Percentiles rank a stretch among this genome's conserved stretches.
Conservation (phyloP, 768 basidiomycete species). For the Macrolepiota dolichaula region DNA sequence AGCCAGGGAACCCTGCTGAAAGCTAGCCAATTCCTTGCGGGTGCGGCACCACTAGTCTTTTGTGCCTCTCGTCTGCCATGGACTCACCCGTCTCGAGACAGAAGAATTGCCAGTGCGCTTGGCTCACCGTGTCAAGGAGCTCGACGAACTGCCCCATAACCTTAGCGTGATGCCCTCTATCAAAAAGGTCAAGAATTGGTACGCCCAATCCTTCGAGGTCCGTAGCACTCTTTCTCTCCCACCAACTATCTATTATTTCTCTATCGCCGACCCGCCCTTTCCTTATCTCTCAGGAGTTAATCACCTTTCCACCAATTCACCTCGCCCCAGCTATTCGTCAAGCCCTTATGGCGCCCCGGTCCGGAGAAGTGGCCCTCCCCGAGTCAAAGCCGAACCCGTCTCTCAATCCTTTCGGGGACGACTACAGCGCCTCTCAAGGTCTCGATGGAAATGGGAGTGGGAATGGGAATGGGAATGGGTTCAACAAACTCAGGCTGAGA, state of each 20-base stretch:
- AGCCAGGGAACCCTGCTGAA: conserved; percentile 91
- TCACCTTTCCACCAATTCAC: conserved; percentile 77
- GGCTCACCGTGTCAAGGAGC: conserved; percentile 93
- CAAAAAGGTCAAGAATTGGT: conserved; percentile 96
- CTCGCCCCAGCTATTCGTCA: conserved; percentile 67
- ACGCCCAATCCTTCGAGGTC: conserved; percentile 97
- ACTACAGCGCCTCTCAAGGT: conserved; percentile 16
- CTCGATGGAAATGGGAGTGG: conserved; percentile 17
- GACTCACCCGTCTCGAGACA: conserved; percentile 20
- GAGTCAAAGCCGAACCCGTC: conserved; percentile 82
- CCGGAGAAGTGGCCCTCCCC: conserved; percentile 53
- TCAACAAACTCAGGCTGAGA: conserved; percentile 61
- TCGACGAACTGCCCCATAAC: conserved; percentile 91
- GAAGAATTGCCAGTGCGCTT: conserved; percentile 95
- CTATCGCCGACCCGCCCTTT: conserved; percentile 11
- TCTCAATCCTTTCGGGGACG: conserved; percentile 39
- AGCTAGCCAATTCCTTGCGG: conserved; percentile 85
- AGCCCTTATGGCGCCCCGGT: conserved; percentile 50
- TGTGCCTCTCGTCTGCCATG: not conserved
- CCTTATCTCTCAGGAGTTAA: conserved; percentile 64
- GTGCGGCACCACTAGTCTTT: conserved; percentile 29
- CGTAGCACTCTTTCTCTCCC: conserved; percentile 20
- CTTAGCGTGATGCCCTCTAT: conserved; percentile 90
- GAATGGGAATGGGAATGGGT: conserved; percentile 40
- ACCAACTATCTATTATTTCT: not conserved